Evolutionary conservation across 768 basidiomycete genomes (phyloP).

Genomic region (Boletus barrowsii): DNA sequence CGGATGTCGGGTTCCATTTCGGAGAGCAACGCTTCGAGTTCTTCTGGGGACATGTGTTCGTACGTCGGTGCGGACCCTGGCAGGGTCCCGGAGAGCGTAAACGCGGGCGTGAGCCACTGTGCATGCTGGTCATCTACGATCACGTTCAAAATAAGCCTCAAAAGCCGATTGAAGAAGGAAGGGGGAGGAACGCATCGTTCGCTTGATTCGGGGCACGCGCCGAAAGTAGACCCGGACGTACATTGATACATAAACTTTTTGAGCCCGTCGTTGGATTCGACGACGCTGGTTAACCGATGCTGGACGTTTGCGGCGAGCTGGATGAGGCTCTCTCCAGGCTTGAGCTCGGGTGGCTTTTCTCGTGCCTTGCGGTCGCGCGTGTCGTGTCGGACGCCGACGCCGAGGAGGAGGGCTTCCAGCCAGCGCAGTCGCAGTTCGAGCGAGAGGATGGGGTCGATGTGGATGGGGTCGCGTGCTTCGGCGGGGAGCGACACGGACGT

Average conservation of each 20-base stretch:
- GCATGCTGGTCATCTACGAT: slow-evolving; percentile 71
- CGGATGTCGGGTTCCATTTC: slow-evolving; percentile 87
- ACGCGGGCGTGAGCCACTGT: slow-evolving; percentile 69
- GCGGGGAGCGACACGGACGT: slow-evolving; percentile 1
- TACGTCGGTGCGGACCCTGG: slow-evolving; percentile 50
- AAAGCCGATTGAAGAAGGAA: not conserved
- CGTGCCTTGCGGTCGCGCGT: slow-evolving; percentile 40
- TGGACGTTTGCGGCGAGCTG: slow-evolving; percentile 62
- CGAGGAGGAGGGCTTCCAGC: slow-evolving; percentile 75
- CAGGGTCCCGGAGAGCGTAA: slow-evolving; percentile 66
- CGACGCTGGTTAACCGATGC: slow-evolving; percentile 49
- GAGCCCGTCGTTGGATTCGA: slow-evolving; percentile 69
- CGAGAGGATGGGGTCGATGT: slow-evolving; percentile 63
- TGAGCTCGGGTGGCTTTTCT: slow-evolving; percentile 36
- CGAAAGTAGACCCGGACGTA: slow-evolving; percentile 30
- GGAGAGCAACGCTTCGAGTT: slow-evolving; percentile 64
- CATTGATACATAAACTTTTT: slow-evolving; percentile 74
- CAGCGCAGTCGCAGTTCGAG: slow-evolving; percentile 74
- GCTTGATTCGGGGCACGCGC: not conserved
- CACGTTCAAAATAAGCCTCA: not conserved
- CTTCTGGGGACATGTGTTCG: slow-evolving; percentile 61
- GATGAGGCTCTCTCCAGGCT: slow-evolving; percentile 53
- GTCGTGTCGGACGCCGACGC: slow-evolving; percentile 49
- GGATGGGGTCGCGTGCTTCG: slow-evolving; percentile 7
- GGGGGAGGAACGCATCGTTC: too few relatives aligned